Evolutionary conservation across 2,329 filamentous ascomycete species (phyloP), one percentile per base, ranked within the genome.

Genomic region (Rugonectria rugulosa): DNA sequence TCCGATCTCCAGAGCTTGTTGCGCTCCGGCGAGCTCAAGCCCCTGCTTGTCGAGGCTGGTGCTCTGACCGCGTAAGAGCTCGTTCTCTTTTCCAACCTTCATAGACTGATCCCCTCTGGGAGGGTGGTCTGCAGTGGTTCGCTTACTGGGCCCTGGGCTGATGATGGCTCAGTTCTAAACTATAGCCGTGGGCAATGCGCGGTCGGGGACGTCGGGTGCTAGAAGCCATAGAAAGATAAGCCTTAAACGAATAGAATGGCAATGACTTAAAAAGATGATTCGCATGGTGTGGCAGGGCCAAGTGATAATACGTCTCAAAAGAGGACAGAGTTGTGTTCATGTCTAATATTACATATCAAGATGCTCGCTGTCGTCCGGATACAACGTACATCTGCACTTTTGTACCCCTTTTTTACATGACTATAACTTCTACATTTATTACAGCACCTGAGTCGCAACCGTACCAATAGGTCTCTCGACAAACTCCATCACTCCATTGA

Each of bases 381-480:
- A 45, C 31, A 23, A 29, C 40, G 29, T 60, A 66, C 48, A 65
- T 53, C n/a, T n/a, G n/a, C n/a, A n/a, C n/a, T n/a, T 60, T 31
- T 56, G 44, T 51, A 49, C 17, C 14, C 23, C 62, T 56, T 29
- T 44, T 40, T 44, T 49, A 26, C n/a, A 31, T 53, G 19, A 19
- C 19, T 40, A 9, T 8, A 6, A 29, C 23, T 17, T 31, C 31
- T 3, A 23, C n/a, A n/a, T n/a, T 17, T 2, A 26, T 53, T 66
- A 80, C 47, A 87, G 64, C 42, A 97, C 90, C 77, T 91, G 91
- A 29, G 91, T 84, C 44, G 91, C 90, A 1, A 96, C 88, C 0
- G 91, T 96, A 1, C 93, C 94, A 14, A 97, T 85, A 0, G 95
- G 95, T 61, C 94, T 79, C 74, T 92, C 90, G 2, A 95, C 92